phyloP scores from a whole-genome alignment of 148 eudicot genomes.

The Dysphania ambrosioides region DNA sequence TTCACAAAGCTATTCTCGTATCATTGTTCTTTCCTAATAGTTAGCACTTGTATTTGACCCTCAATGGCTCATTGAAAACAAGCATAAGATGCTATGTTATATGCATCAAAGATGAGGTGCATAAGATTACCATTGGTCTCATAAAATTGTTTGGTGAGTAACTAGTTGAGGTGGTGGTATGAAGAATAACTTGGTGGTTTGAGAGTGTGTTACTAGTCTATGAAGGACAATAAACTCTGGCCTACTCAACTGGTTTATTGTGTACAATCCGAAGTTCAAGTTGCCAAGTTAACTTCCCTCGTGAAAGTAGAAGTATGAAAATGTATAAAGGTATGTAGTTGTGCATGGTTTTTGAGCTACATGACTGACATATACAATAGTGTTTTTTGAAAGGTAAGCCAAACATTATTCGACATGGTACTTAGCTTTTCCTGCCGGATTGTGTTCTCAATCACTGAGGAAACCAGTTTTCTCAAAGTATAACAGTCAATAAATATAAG shows the following conservation, averaged over 20 bases:
- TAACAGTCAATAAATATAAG: neutral
- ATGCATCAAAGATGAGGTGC: neutral
- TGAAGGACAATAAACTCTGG: neutral
- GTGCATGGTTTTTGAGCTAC: neutral
- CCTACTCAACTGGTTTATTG: neutral
- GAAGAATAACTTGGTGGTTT: neutral
- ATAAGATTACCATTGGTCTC: neutral
- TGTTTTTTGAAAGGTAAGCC: neutral
- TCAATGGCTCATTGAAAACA: neutral
- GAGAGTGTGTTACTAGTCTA: neutral
- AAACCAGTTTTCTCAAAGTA: neutral
- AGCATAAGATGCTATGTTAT: neutral
- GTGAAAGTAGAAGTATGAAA: too few relatives aligned
- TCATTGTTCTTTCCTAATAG: too few relatives aligned
- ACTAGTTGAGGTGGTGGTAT: neutral
- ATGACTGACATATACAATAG: neutral
- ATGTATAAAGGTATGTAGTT: neutral
- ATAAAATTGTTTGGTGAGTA: neutral
- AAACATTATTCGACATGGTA: neutral
- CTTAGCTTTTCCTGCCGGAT: neutral
- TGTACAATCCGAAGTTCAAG: too few relatives aligned
- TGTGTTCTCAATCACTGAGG: too few relatives aligned
- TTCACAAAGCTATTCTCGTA: too few relatives aligned
- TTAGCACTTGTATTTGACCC: too few relatives aligned
- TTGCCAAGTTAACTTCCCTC: too few relatives aligned